Evolutionary conservation across 148 eudicot species (phyloP), one percentile per base, ranked within the genome.

Genomic region (Chenopodium suecicum): DNA sequence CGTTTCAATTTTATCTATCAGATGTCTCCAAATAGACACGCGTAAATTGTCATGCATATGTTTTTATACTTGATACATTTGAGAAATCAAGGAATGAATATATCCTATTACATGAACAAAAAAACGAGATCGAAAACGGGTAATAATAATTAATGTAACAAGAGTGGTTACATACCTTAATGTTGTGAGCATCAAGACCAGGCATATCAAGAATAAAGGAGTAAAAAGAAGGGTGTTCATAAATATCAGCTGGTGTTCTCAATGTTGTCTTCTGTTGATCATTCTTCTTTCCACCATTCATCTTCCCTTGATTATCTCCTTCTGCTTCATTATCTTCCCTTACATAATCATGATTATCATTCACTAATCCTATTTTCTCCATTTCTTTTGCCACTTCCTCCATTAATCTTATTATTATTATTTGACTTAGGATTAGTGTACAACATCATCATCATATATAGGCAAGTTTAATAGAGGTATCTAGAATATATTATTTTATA

Each of bases 121-220:
- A 4, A 19, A 17, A 20, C 5, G 11, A 10, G 13, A 48, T 50
- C 14, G 54, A 50, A 48, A 50, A 50, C 52, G 2, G 11, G 9
- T 7, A 7, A 47, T 34, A 34, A 34, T 34, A 34, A 34, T 34
- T 34, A 47, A 7, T 47, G 52, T 70, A 31, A 34, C 4, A 23
- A 22, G 44, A 4, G 47, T 7, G 27, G 5, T 4, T 81, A 31
- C 32, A 31, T 31, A 84, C 89, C 89, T 87, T 87, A 82, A 84
- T 84, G 32, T 87, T 87, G 6, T 41, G 85, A 78, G 86, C 81
- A 77, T 87, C 85, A 79, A 87, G 83, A 64, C 87, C 89, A 76
- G 89, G 89, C 89, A 87, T 87, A 74, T 87, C 89, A 67, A 82
- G 80, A 79, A 87, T 48, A 69, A 87, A 84, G 64, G 87, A 79